Percentiles rank a stretch among this genome's conserved stretches.
phyloP scores from a whole-genome alignment of 805 yeast genomes.

The Wickerhamomyces pijperi region DNA sequence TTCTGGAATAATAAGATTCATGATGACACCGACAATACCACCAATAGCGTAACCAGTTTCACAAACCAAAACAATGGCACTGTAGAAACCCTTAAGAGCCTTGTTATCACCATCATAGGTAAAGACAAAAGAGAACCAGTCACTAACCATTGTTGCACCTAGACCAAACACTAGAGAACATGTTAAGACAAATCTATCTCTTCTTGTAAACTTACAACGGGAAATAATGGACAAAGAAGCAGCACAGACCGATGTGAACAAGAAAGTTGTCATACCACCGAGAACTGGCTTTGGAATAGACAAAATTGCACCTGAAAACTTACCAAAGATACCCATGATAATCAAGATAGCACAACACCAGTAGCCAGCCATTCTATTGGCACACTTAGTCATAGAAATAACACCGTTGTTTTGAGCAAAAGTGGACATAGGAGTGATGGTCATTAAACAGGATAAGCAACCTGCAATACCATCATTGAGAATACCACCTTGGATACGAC shows the following conservation, averaged over 20 bases:
- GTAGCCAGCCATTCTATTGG: conserved; percentile 70
- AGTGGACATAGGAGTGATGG: conserved; percentile 80
- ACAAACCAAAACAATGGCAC: conserved; percentile 60
- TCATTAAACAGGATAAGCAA: conserved; percentile 63
- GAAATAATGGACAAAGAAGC: conserved; percentile 63
- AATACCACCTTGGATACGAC: conserved; percentile 87
- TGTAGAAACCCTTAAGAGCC: conserved; percentile 47
- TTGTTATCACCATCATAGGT: conserved; percentile 53
- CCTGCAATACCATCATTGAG: conserved; percentile 83
- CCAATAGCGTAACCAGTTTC: conserved; percentile 66
- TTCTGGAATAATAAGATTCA: conserved; percentile 54
- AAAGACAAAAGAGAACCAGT: conserved; percentile 56
- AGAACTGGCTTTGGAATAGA: conserved; percentile 71
- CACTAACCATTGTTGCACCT: conserved; percentile 52
- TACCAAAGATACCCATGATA: conserved; percentile 80
- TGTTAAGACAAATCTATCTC: conserved; percentile 65
- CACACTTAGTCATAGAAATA: conserved; percentile 83
- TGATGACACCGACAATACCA: conserved; percentile 51
- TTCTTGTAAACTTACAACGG: conserved; percentile 40
- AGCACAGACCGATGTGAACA: conserved; percentile 67
- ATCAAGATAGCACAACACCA: conserved; percentile 72
- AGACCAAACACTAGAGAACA: conserved; percentile 55
- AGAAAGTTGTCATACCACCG: conserved; percentile 82
- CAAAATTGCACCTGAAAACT: conserved; percentile 80
- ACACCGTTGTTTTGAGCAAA: conserved; percentile 96